These are phyloP conservation scores for Podila epigama DNA, from an alignment of 192 early-diverging fungal species.

Conservation along the genomic window DNA sequence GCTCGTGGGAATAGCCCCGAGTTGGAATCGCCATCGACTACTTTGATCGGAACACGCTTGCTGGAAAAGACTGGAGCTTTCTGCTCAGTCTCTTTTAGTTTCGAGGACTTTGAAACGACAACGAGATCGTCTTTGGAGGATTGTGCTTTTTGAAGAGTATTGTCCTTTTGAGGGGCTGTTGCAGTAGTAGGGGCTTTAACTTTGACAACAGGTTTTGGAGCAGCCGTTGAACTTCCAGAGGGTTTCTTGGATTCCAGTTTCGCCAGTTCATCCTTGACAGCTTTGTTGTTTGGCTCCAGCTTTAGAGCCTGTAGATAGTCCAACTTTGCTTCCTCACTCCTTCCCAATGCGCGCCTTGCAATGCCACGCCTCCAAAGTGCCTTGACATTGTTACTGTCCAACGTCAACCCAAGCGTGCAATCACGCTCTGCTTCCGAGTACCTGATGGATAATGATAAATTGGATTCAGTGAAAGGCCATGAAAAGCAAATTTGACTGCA, in stretches of 20 bases:
- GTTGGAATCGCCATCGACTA: conserved; percentile 52
- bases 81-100: background rate
- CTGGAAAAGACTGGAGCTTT: conserved; percentile 28
- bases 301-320: conserved; percentile 69
- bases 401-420: conserved; percentile 61
- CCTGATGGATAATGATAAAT: conserved; percentile 29
- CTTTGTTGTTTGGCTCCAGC: conserved; percentile 73
- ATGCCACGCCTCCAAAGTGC: conserved; percentile 81
- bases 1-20: conserved; percentile 16
- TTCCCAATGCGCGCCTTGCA: conserved; percentile 60
- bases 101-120: background rate
- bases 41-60: conserved; percentile 62
- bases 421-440: conserved; percentile 71
- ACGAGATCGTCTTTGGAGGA: background rate
- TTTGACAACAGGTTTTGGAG: background rate
- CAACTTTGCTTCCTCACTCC: conserved; percentile 60
- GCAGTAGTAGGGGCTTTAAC: background rate
- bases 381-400: conserved; percentile 79
- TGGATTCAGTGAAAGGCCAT: background rate
- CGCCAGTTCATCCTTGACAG: conserved; percentile 67
- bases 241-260: conserved; percentile 23
- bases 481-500: too few relatives aligned
- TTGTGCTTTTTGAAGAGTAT: too few relatives aligned
- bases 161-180: too few relatives aligned
- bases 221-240: background rate